Base-by-base conservation (phyloP, 345 rosid species). In the Melaleuca alternifolia region DNA sequence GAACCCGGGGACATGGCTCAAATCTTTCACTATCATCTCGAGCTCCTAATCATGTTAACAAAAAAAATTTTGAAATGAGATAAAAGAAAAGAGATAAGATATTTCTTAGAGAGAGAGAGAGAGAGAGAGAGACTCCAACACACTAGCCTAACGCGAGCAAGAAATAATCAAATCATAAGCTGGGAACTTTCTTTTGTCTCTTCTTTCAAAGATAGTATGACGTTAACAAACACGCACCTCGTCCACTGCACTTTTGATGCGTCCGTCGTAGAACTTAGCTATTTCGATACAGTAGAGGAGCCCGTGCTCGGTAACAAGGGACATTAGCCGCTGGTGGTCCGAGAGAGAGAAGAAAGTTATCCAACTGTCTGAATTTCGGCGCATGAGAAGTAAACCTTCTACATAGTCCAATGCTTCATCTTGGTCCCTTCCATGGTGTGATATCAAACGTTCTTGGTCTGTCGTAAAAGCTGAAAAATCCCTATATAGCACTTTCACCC, bases 1-100 rank as follows among this genome's bases (percentile, higher is more conserved):
- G 51, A 90, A 88, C n/a, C 89, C 91, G 2, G 82, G 86, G 20
- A 76, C 23, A 84, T 89, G 84, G 83, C 83, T 88, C 83, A 89
- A 54, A 2, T 84, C 88, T 37, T 82, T 50, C 84, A 88, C 50
- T 54, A 91, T 88, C 62, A 82, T 79, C 52, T 88, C 76, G 23
- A 88, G 85, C 30, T 51, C 89, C 87, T 88, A 54, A 50, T 50
- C n/a, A 46, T 85, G 3, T 54, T 51, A 50, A 51, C 75, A 50
- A 84, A 77, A 56, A 51, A 13, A 59, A 59, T 41, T 41, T 1
- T 21, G 14, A 48, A 54, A 21, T 46, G 21, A 57, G 44, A 62
- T 23, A 61, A 46, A 50, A 26, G 82, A 14, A 33, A 54, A 23
- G 62, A 18, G 52, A 52, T 21, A 5, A 41, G 65, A 51, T 13